Evolutionary conservation across 1,284 basidiomycete genomes (phyloP), one percentile per base, ranked within the genome.

Genomic region (Puccinia triticina): DNA sequence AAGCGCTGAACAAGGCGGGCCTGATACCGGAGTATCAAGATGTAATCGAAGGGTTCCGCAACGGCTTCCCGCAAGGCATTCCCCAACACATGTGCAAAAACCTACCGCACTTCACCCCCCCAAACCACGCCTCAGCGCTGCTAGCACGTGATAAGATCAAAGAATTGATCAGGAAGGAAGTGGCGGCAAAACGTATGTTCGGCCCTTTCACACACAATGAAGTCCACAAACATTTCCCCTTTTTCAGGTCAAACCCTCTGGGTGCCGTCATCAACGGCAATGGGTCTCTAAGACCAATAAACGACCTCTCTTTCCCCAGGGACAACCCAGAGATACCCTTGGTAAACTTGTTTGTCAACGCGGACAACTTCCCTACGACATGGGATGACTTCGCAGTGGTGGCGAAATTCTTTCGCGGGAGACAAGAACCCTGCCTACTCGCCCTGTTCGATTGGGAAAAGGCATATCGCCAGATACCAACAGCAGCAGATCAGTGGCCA

Each of bases 311-410:
- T 1, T 73, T 10, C 23, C 71, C 71, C 4, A 7, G 8, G 18
- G 29, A 43, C 7, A 12, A 10, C 3, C 37, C 1, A 32, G 11
- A 12, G 0, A 2, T 48, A 2, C 40, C 40, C 29, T 73, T 26
- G 16, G 71, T 73, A 12, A 73, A 73, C 50, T 73, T 43, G 5
- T 73, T 73, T 73, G 71, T 73, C n/a, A 32, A 73, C 18, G 16
- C 1, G 12, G 23, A 46, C 71, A 32, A 73, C 21, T 73, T 48
- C 21, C 1, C 34, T 7, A 73, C 37, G 8, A 73, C 46, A 0
- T 73, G 71, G 71, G 71, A 73, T 26, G 71, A 73, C n/a, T 73
- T 73, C 26, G n/a, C 1, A n/a, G 29, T 23, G 4, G 37, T 73
- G 1, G 1, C 34, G 23, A 73, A 16, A 11, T 55, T 59, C 32